Conservation (phyloP, 192 early-diverging fungal genomes). For the Entomortierella lignicola region DNA sequence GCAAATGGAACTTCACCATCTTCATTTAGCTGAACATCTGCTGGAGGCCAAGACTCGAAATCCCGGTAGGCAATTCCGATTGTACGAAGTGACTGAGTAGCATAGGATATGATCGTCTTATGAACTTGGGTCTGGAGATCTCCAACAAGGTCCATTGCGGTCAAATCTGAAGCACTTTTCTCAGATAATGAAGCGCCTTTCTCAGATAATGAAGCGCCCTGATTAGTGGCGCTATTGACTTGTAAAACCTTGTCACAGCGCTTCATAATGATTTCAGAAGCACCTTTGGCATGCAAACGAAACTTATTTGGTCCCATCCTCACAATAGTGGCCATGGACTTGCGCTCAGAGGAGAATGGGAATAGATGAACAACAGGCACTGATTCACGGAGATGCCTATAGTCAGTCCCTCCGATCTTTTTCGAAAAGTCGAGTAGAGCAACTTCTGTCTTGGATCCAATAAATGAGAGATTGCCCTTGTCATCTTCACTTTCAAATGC, state of each 20-base stretch:
- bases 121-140: slow-evolving; percentile 53
- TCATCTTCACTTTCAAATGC: slow-evolving; percentile 71
- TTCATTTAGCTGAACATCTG: slow-evolving; percentile 41
- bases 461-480: slow-evolving; percentile 65
- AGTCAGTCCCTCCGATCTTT: slow-evolving; percentile 69
- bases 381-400: slow-evolving; percentile 71
- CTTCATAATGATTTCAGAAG: slow-evolving; percentile 86
- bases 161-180: slow-evolving; percentile 15
- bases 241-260: slow-evolving; percentile 69
- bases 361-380: slow-evolving; percentile 75
- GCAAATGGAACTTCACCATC: slow-evolving; percentile 67
- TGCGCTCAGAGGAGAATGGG: slow-evolving; percentile 94
- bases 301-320: slow-evolving; percentile 57
- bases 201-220: slow-evolving; percentile 5
- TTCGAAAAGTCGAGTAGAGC: slow-evolving; percentile 88
- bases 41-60: slow-evolving; percentile 72
- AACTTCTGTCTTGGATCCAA: slow-evolving; percentile 96
- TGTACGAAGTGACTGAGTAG: slow-evolving; percentile 87
- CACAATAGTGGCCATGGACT: slow-evolving; percentile 90
- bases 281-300: slow-evolving; percentile 94
- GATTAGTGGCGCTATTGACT: slow-evolving; percentile 19
- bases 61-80: slow-evolving; percentile 90
- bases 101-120: slow-evolving; percentile 76
- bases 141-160: slow-evolving; percentile 25
- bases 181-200: slow-evolving; percentile 24